Evolutionary conservation across 2,329 filamentous ascomycete genomes (phyloP), one percentile per base, ranked within the genome.

Genomic region (Monilinia fructigena): DNA sequence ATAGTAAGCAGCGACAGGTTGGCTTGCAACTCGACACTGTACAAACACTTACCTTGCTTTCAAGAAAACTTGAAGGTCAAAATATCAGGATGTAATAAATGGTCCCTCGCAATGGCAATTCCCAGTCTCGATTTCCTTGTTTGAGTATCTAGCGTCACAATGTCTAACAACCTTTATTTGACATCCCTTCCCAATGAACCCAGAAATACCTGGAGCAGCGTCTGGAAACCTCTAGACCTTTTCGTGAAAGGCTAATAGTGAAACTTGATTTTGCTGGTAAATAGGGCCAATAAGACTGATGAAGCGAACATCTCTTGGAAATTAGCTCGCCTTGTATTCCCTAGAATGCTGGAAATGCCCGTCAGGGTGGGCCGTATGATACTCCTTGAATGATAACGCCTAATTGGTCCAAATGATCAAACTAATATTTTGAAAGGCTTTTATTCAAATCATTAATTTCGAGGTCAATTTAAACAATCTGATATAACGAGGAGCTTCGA

Each of bases 301-400:
- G 4, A 35, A 35, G 20, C 23, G 28, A 28, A 18, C 28, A 16
- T 60, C 56, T 35, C 40, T 40, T 26, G 20, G 31, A 52, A 53
- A 62, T 53, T 62, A 53, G 47, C 38, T 62, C 47, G n/a, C 38
- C 31, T 26, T 52, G n/a, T 26, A 35, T 53, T 8, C 4, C 35
- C 31, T 20, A 26, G 31, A 48, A 35, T 23, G 56, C 40, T 18
- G 16, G 1, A 14, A 14, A 45, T 45, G 40, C 12, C 11, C 40
- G 40, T 16, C 40, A 42, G 40, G 40, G 40, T 45, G 40, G 40
- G 4, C 40, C 40, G 40, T 45, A 18, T 12, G 16, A 45, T 14
- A 45, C 18, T 45, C 4, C 40, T 45, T 45, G 40, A 45, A 45
- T 14, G 11, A 18, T 14, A 45, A 45, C 16, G 40, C 16, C 40